A percentile compares a stretch with the other conserved stretches of the same genome.
These are phyloP conservation scores for Penicillium ucsense DNA, from an alignment of 495 filamentous ascomycete species.

Conservation along the genomic window DNA sequence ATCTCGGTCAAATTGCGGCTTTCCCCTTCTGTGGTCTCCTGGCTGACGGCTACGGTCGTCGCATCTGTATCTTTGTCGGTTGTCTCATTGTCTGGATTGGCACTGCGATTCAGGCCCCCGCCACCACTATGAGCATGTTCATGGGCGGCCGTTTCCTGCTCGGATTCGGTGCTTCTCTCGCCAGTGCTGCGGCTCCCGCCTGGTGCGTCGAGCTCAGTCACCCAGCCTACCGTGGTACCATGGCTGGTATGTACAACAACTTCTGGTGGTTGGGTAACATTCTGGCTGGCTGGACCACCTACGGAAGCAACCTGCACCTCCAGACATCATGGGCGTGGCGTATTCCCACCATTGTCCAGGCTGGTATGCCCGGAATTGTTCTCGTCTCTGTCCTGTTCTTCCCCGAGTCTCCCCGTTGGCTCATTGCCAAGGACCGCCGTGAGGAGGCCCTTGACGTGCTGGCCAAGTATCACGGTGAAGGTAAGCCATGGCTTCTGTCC, in stretches of 20 bases:
- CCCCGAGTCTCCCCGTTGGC: constrained; percentile 36
- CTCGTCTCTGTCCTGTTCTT: constrained; percentile 29
- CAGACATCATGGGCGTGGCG: constrained; percentile 32
- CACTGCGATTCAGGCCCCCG: constrained; percentile 45
- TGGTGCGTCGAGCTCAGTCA: constrained; percentile 70
- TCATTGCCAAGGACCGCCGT: constrained; percentile 39
- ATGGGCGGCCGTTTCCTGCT: constrained; percentile 70
- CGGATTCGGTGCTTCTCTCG: constrained; percentile 62
- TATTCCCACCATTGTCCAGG: constrained; percentile 26
- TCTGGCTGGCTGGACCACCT: not conserved
- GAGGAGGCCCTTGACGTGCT: constrained; percentile 42
- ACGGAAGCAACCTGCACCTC: not conserved
- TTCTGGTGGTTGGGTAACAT: constrained; percentile 1
- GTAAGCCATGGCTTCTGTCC: not conserved
- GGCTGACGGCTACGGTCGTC: constrained; percentile 34
- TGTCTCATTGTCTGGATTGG: constrained; percentile 51
- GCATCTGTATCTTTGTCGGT: constrained; percentile 55
- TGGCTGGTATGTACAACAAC: constrained; percentile 30
- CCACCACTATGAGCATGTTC: constrained; percentile 42
- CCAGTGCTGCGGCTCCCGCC: constrained; percentile 58
- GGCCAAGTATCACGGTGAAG: constrained; percentile 38
- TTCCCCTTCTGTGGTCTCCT: not conserved
- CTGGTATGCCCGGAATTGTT: constrained; percentile 26
- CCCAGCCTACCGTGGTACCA: constrained; percentile 56
- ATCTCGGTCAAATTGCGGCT: not conserved